phyloP scores from a whole-genome alignment of 441 rosid genomes.

The Jatropha multifida region DNA sequence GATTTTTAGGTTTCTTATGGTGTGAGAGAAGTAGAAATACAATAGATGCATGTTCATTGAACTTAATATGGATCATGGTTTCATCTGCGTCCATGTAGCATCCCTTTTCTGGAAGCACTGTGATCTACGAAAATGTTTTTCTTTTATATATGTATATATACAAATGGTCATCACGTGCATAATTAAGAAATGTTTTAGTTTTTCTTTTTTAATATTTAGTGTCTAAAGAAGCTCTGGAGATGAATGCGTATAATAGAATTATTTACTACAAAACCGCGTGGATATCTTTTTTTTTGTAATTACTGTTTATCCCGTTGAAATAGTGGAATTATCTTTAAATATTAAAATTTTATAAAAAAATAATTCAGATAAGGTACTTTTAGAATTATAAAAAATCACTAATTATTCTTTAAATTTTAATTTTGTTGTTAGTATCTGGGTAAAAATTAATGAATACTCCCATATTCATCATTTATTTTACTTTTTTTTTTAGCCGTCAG shows the following conservation, averaged over 20 bases:
- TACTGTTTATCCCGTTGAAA: not conserved
- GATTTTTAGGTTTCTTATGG: slow-evolving; percentile 44
- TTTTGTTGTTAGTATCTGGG: too few relatives aligned
- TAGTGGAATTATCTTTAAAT: not conserved
- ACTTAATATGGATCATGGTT: not conserved
- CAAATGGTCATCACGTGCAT: not conserved
- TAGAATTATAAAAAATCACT: too few relatives aligned
- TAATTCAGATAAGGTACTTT: too few relatives aligned
- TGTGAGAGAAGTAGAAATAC: slow-evolving; percentile 8
- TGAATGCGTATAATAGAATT: not conserved
- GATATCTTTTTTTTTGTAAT: not conserved
- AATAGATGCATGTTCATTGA: not conserved
- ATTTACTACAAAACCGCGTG: not conserved
- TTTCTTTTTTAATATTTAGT: not conserved
- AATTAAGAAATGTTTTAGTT: not conserved
- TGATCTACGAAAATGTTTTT: not conserved
- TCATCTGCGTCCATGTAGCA: not conserved
- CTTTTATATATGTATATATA: not conserved
- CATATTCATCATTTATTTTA: too few relatives aligned
- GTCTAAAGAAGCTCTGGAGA: not conserved
- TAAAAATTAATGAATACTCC: too few relatives aligned
- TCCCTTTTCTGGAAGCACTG: not conserved
- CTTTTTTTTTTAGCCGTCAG: too few relatives aligned
- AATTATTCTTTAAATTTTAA: too few relatives aligned
- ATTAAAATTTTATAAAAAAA: too few relatives aligned